Conservation (phyloP, 805 yeast species). For the Barnettozyma siamensis region DNA sequence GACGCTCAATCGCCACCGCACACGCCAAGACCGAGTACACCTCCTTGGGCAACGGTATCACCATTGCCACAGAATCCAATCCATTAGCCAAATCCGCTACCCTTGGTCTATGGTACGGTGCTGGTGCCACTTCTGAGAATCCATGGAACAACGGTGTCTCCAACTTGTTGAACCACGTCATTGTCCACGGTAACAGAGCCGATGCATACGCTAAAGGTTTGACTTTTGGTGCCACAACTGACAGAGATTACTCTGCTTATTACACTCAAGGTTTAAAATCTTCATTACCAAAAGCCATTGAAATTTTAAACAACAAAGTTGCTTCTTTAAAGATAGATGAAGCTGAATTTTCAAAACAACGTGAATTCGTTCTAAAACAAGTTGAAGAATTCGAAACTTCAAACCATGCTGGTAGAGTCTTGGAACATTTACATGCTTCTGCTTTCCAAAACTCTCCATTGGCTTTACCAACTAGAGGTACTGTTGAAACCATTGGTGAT, state of each 20-base stretch:
- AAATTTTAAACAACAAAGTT: constrained; percentile 40
- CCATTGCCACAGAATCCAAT: constrained; percentile 64
- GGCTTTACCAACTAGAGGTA: constrained; percentile 73
- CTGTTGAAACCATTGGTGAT: constrained; percentile 53
- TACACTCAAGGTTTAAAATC: constrained; percentile 49
- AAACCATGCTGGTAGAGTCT: constrained; percentile 48
- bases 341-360: constrained; percentile 42
- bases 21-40: constrained; percentile 62
- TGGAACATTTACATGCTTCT: constrained; percentile 74
- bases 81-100: constrained; percentile 50
- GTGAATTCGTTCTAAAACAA: constrained; percentile 39
- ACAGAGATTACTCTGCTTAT: constrained; percentile 62
- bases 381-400: constrained; percentile 51
- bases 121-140: constrained; percentile 78
- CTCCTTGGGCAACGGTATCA: constrained; percentile 66
- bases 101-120: constrained; percentile 65
- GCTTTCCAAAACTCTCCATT: constrained; percentile 86
- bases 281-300: constrained; percentile 46
- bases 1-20: constrained; percentile 54
- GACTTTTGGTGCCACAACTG: constrained; percentile 44
- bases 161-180: constrained; percentile 49
- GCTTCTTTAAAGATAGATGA: constrained; percentile 34
- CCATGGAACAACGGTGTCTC: constrained; percentile 80
- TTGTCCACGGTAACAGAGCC: constrained; percentile 31
- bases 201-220: constrained; percentile 48